These are phyloP conservation scores for Cyclotella choctawhatcheeana DNA, from an alignment of 108 stramenopile genomes.

Conservation along the genomic window DNA sequence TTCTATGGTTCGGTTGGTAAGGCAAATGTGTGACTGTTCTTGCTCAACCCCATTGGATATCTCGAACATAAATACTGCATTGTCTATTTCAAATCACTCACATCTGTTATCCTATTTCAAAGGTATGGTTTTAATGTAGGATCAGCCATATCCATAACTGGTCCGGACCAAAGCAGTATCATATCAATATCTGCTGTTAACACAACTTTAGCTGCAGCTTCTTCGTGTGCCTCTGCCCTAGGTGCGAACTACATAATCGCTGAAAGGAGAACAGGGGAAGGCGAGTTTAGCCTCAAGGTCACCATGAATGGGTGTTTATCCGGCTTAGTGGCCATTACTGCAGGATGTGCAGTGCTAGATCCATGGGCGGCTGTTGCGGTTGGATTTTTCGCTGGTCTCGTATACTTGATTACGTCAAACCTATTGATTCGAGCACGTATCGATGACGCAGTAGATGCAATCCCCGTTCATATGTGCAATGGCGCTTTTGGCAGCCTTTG, in stretches of 20 bases:
- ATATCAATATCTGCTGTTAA: conserved; percentile 86
- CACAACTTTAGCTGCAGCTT: conserved; percentile 87
- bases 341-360: conserved; percentile 75
- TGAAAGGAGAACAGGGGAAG: conserved; percentile 68
- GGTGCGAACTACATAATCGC: conserved; percentile 54
- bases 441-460: conserved; percentile 92
- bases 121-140: conserved; percentile 79
- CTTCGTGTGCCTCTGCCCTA: conserved; percentile 65
- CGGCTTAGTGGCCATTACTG: conserved; percentile 86
- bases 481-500: conserved; percentile 90
- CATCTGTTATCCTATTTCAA: no score
- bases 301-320: conserved; percentile 79
- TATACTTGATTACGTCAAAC: conserved; percentile 70
- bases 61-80: no score
- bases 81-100: conserved; percentile 74
- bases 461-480: conserved; percentile 85
- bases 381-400: conserved; percentile 79
- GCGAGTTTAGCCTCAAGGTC: conserved; percentile 54
- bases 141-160: conserved; percentile 83
- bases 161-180: conserved; percentile 48
- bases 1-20: conserved; percentile 96
- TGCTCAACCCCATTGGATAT: no score
- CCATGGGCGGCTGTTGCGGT: conserved; percentile 86
- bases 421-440: conserved; percentile 67
- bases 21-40: no score